phyloP scores from a whole-genome alignment of 2,329 filamentous ascomycete species.

The Pseudogymnoascus sp. region DNA sequence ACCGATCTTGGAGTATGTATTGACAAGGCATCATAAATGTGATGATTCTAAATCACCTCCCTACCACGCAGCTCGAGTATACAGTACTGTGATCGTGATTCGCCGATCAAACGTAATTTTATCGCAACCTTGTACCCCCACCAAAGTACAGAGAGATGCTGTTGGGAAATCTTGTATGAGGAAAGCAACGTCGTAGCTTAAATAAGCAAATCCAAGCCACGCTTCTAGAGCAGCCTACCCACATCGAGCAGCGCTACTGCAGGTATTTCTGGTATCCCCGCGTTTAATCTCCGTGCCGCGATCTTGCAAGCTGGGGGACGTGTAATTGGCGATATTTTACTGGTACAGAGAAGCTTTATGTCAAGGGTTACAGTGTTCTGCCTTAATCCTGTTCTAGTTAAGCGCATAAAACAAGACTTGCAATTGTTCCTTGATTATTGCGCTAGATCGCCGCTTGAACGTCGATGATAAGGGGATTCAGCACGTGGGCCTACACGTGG shows the following conservation, averaged over 20 bases:
- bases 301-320: background rate
- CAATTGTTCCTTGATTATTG: background rate
- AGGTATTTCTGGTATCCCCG: background rate
- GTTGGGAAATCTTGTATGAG: too few species aligned
- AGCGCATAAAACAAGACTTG: background rate
- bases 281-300: background rate
- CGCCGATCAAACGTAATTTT: background rate
- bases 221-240: too few species aligned
- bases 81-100: background rate
- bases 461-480: background rate
- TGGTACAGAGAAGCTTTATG: background rate
- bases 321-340: background rate
- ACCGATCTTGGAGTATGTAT: background rate
- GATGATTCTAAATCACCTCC: background rate
- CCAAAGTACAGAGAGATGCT: too few species aligned
- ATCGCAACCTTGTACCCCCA: background rate
- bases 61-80: background rate
- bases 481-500: background rate
- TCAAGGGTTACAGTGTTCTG: background rate
- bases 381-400: background rate
- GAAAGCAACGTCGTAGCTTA: background rate
- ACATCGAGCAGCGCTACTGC: background rate
- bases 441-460: background rate
- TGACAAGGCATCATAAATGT: background rate
- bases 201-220: background rate